These are phyloP conservation scores for Scutellaria barbata DNA, from an alignment of 257 asterid genomes.

Conservation along the genomic window DNA sequence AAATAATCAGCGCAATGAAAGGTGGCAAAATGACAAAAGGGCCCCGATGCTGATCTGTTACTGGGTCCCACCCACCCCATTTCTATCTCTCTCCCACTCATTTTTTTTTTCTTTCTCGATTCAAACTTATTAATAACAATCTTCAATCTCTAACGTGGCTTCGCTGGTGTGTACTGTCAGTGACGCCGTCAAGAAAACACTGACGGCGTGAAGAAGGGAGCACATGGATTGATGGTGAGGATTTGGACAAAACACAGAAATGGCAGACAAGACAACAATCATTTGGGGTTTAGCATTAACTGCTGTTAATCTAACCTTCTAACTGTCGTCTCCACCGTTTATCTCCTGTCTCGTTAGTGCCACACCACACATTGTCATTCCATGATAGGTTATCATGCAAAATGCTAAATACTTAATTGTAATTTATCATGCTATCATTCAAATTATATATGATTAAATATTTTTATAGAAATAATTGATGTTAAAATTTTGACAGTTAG, in stretches of 20 bases:
- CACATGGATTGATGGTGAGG: constrained; percentile 28
- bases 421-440: too few species aligned
- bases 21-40: constrained; percentile 51
- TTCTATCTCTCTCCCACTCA: too few species aligned
- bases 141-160: constrained; percentile 39
- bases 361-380: neutral
- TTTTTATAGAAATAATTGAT: too few species aligned
- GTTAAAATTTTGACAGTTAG: too few species aligned
- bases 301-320: constrained; percentile 4
- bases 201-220: constrained; percentile 18
- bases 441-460: too few species aligned
- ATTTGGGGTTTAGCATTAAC: neutral
- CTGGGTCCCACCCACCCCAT: neutral
- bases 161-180: constrained; percentile 33
- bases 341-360: neutral
- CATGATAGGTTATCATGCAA: too few species aligned
- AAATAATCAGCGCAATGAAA: constrained; percentile 30
- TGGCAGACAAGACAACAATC: constrained; percentile 22
- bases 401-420: too few species aligned
- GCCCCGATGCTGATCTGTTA: constrained; percentile 56
- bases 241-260: neutral
- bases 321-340: neutral
- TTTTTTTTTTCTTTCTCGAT: neutral
- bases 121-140: neutral
- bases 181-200: constrained; percentile 11